Conservation (phyloP, 2,329 filamentous ascomycete genomes). For the Arthrobotrys conoides region DNA sequence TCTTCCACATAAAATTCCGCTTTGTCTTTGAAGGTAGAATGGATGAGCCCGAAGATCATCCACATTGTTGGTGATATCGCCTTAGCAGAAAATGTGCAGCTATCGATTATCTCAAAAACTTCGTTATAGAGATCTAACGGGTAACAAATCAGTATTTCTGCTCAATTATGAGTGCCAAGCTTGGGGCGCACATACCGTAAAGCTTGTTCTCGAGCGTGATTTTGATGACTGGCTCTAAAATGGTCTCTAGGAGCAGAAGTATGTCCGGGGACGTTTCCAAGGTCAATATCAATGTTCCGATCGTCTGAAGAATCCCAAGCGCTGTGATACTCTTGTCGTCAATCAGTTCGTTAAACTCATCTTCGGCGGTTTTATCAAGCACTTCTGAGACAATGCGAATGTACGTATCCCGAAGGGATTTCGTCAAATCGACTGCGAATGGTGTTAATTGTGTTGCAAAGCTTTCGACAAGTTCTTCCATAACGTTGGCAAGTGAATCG, state of each 20-base stretch:
- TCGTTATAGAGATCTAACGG: conserved; percentile 89
- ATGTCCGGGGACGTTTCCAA: conserved; percentile 98
- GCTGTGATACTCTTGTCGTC: conserved; percentile 99
- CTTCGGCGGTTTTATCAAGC: conserved; percentile 84
- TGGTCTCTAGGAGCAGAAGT: conserved; percentile 90
- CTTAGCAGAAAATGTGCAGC: conserved; percentile 98
- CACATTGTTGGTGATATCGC: conserved; percentile 97
- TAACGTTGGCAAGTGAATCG: conserved; percentile 95
- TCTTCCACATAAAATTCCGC: conserved; percentile 98
- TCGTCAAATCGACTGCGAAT: conserved; percentile 94
- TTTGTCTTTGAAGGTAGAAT: conserved; percentile 95
- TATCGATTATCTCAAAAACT: conserved; percentile 98
- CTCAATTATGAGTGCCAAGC: not conserved
- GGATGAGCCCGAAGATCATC: conserved; percentile 96
- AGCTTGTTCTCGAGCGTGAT: conserved; percentile 98
- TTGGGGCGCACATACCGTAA: conserved; percentile 77
- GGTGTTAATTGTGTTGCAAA: conserved; percentile 97
- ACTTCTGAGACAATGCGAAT: conserved; percentile 92
- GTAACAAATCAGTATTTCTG: conserved; percentile 61
- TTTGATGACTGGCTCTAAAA: conserved; percentile 96
- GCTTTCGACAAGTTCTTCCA: conserved; percentile 99
- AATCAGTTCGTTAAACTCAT: conserved; percentile 85
- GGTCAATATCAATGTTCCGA: conserved; percentile 95
- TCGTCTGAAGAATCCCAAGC: conserved; percentile 94
- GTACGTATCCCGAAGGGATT: conserved; percentile 96